These are phyloP conservation scores for Sarocladiaceae sp. DNA, from an alignment of 2,329 filamentous ascomycete species.

Conservation along the genomic window DNA sequence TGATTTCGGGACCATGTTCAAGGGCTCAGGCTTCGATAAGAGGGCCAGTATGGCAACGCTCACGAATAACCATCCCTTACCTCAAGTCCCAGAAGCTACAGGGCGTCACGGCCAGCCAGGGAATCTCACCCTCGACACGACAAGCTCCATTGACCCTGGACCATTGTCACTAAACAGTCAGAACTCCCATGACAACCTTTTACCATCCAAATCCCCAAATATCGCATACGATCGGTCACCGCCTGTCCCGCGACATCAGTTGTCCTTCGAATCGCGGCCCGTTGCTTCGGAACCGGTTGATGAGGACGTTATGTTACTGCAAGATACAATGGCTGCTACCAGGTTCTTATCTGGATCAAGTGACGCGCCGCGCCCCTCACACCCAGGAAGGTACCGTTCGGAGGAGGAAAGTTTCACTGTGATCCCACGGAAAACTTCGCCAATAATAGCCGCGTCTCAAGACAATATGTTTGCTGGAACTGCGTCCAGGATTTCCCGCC, in stretches of 20 bases:
- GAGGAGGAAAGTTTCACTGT: slow-evolving; percentile 8
- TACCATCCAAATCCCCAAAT: slow-evolving; percentile 29
- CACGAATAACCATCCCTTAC: slow-evolving; percentile 26
- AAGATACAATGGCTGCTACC: slow-evolving; percentile 45
- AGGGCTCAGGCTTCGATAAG: slow-evolving; percentile 42
- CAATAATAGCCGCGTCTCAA: slow-evolving; percentile 18
- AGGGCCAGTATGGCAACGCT: slow-evolving; percentile 44
- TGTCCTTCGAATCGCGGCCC: slow-evolving; percentile 18
- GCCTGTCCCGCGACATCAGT: slow-evolving; percentile 34
- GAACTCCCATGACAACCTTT: slow-evolving; percentile 38
- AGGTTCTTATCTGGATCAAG: slow-evolving; percentile 32
- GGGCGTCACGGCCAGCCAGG: slow-evolving; percentile 35
- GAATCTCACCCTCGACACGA: slow-evolving; percentile 41
- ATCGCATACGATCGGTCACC: slow-evolving; percentile 31
- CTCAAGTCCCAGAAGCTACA: slow-evolving; percentile 36
- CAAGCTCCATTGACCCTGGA: slow-evolving; percentile 35
- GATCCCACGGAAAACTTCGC: slow-evolving; percentile 9
- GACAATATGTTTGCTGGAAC: slow-evolving; percentile 49
- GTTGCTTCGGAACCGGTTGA: not conserved
- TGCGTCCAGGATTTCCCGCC: not conserved
- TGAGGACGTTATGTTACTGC: slow-evolving; percentile 47
- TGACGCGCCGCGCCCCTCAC: slow-evolving; percentile 9
- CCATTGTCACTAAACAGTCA: slow-evolving; percentile 47
- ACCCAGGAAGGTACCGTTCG: not conserved
- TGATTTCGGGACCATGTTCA: slow-evolving; percentile 52